Percentiles rank a stretch among this genome's conserved stretches.
Evolutionary conservation across 2,329 filamentous ascomycete genomes (phyloP).

Genomic region (Madurella mycetomatis): DNA sequence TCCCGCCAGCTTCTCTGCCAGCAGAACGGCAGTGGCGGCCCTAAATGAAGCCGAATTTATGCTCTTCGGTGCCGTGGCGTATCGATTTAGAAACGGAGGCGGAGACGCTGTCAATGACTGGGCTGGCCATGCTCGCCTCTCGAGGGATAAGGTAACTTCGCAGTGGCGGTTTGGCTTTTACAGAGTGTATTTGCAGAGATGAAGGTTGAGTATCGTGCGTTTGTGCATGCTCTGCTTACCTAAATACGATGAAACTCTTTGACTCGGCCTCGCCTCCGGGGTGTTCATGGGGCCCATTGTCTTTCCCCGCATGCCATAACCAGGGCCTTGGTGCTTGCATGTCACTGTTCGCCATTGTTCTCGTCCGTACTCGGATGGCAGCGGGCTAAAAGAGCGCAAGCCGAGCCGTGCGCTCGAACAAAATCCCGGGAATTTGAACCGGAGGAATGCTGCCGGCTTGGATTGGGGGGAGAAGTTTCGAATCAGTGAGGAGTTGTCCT

Average conservation of each 20-base stretch:
- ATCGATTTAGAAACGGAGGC: slow-evolving; percentile 1
- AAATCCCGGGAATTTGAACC: too few relatives aligned
- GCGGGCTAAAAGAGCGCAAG: background rate
- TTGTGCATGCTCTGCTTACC: too few relatives aligned
- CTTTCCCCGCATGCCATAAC: background rate
- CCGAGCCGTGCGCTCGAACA: too few relatives aligned
- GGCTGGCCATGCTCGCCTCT: slow-evolving; percentile 9
- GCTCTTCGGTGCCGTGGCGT: slow-evolving; percentile 8
- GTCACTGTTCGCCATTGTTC: slow-evolving; percentile 3
- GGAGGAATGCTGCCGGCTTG: too few relatives aligned
- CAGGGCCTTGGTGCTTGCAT: background rate
- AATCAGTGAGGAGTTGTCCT: too few relatives aligned
- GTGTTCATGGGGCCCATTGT: slow-evolving; percentile 4
- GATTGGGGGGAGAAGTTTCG: too few relatives aligned
- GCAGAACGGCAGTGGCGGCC: background rate
- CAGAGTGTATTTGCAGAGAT: slow-evolving; percentile 11
- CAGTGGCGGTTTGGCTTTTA: slow-evolving; percentile 11
- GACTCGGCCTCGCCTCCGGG: background rate
- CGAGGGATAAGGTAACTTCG: background rate
- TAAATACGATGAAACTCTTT: too few relatives aligned
- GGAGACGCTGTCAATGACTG: slow-evolving; percentile 2
- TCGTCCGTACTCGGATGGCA: background rate
- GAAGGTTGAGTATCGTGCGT: background rate
- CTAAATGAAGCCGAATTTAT: slow-evolving; percentile 11
- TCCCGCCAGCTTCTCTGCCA: slow-evolving; percentile 28